phyloP scores from a whole-genome alignment of 306 rosid species.

The Notholithocarpus densiflorus region DNA sequence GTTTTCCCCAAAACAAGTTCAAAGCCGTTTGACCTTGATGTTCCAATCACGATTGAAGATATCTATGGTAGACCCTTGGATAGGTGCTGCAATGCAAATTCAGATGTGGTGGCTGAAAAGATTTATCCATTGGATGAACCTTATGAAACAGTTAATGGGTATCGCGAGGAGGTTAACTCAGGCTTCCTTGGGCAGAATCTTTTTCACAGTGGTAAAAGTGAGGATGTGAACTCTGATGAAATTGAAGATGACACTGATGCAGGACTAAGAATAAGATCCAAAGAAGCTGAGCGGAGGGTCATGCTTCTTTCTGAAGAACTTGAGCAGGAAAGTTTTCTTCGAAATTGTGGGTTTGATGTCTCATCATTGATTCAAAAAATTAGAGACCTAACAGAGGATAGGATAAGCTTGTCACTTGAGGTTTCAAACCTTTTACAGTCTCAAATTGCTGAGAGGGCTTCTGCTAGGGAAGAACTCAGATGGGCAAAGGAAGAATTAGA shows the following conservation, averaged over 20 bases:
- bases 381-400: slow-evolving; percentile 62
- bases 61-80: slow-evolving; percentile 56
- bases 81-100: slow-evolving; percentile 44
- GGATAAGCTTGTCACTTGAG: slow-evolving; percentile 66
- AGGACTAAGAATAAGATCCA: slow-evolving; percentile 58
- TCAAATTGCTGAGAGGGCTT: slow-evolving; percentile 65
- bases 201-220: slow-evolving; percentile 22
- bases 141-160: slow-evolving; percentile 36
- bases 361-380: slow-evolving; percentile 58
- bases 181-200: slow-evolving; percentile 28
- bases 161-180: slow-evolving; percentile 36
- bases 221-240: slow-evolving; percentile 40
- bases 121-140: slow-evolving; percentile 42
- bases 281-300: slow-evolving; percentile 79
- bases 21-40: slow-evolving; percentile 43
- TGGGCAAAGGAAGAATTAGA: slow-evolving; percentile 55
- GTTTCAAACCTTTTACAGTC: slow-evolving; percentile 72
- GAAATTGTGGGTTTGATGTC: slow-evolving; percentile 53
- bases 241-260: slow-evolving; percentile 51
- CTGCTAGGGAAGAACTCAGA: slow-evolving; percentile 64
- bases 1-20: slow-evolving; percentile 38
- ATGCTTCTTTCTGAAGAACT: slow-evolving; percentile 57
- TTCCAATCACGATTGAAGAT: slow-evolving; percentile 76
- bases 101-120: slow-evolving; percentile 41
- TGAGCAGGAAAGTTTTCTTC: slow-evolving; percentile 63